phyloP scores from a whole-genome alignment of 1,284 basidiomycete genomes.

The Polyporus tsugae region DNA sequence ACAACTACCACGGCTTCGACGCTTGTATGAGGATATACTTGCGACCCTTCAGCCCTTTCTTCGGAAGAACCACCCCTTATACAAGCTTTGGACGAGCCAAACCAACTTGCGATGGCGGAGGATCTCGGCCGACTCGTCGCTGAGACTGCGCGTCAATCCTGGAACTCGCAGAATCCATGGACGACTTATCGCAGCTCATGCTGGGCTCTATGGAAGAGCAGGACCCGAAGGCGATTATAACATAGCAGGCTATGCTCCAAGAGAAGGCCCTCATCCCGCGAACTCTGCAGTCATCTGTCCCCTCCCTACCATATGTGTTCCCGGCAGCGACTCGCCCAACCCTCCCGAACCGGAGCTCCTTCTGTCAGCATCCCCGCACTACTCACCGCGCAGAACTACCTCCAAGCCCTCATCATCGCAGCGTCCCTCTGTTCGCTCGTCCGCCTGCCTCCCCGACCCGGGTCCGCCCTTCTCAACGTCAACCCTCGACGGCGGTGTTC shows the following conservation, averaged over 20 bases:
- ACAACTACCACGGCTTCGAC: slow-evolving; percentile 58
- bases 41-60: slow-evolving; percentile 60
- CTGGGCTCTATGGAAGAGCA: slow-evolving; percentile 68
- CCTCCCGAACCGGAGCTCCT: slow-evolving; percentile 40
- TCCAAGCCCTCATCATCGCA: slow-evolving; percentile 75
- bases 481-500: slow-evolving; percentile 11
- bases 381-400: slow-evolving; percentile 67
- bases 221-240: slow-evolving; percentile 60
- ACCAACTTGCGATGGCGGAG: slow-evolving; percentile 31
- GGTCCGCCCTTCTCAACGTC: neutral
- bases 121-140: slow-evolving; percentile 52
- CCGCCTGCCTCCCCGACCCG: slow-evolving; percentile 44
- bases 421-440: slow-evolving; percentile 66
- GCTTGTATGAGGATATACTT: slow-evolving; percentile 61
- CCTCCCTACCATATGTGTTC: slow-evolving; percentile 42
- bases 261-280: slow-evolving; percentile 61
- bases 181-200: slow-evolving; percentile 68
- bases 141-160: slow-evolving; percentile 56
- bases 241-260: slow-evolving; percentile 56
- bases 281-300: slow-evolving; percentile 54
- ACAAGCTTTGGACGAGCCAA: slow-evolving; percentile 46
- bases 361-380: slow-evolving; percentile 63
- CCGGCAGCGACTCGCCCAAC: slow-evolving; percentile 16
- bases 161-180: slow-evolving; percentile 62
- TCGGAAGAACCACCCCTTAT: slow-evolving; percentile 56